A percentile compares a stretch with the other conserved stretches of the same genome.
These are phyloP conservation scores for Auricularia cornea DNA, from an alignment of 768 basidiomycete genomes.

Conservation along the genomic window DNA sequence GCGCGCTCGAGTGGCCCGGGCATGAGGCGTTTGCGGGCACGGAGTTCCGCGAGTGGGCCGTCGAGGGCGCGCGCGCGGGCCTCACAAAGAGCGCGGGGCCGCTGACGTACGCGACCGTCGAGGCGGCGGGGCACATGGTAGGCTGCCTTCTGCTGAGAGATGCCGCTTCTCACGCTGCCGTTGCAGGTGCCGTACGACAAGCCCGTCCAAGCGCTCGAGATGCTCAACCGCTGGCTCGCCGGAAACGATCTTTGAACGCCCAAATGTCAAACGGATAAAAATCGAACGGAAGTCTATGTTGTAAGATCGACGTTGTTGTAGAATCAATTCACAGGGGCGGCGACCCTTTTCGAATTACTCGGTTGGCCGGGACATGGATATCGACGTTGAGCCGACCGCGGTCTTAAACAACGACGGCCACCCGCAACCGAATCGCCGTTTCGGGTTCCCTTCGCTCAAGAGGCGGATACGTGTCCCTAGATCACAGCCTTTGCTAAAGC, in stretches of 20 bases:
- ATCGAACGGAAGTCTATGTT: too few relatives aligned
- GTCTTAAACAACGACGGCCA: too few relatives aligned
- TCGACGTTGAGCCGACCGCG: too few relatives aligned
- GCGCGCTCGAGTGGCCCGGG: slow-evolving; percentile 53
- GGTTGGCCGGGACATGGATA: too few relatives aligned
- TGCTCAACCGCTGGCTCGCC: slow-evolving; percentile 43
- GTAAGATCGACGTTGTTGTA: too few relatives aligned
- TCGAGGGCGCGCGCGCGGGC: slow-evolving; percentile 47
- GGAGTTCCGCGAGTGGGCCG: slow-evolving; percentile 43
- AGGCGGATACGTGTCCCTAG: too few relatives aligned
- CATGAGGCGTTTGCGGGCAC: slow-evolving; percentile 36
- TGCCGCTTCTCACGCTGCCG: neutral
- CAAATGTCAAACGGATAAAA: too few relatives aligned
- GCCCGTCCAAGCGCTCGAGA: slow-evolving; percentile 42
- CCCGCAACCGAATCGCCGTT: too few relatives aligned
- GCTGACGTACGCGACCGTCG: slow-evolving; percentile 56
- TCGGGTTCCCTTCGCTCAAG: too few relatives aligned
- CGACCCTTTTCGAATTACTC: too few relatives aligned
- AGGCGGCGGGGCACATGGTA: slow-evolving; percentile 73
- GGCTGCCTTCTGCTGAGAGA: neutral
- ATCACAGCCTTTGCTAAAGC: too few relatives aligned
- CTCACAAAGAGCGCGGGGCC: slow-evolving; percentile 45
- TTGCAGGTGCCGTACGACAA: slow-evolving; percentile 54
- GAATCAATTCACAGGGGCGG: too few relatives aligned
- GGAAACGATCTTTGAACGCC: slow-evolving; percentile 11